phyloP scores from a whole-genome alignment of 805 yeast species.

The Candida tibetensis region DNA sequence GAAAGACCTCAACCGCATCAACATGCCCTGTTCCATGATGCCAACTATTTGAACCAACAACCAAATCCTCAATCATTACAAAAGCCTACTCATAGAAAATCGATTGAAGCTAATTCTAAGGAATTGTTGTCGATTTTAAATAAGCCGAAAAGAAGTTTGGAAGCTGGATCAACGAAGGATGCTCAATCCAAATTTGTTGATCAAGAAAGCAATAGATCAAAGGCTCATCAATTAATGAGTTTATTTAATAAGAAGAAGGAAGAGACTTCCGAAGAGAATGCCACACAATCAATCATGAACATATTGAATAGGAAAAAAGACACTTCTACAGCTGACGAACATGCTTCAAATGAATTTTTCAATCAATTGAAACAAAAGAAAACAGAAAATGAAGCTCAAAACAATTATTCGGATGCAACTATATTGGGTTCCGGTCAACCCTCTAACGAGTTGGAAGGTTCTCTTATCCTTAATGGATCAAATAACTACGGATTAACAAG shows the following conservation, averaged over 20 bases:
- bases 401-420: neutral
- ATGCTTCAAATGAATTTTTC: constrained; percentile 1
- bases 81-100: constrained; percentile 35
- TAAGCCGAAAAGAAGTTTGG: constrained; percentile 14
- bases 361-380: constrained; percentile 1
- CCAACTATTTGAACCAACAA: constrained; percentile 12
- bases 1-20: neutral
- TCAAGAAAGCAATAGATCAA: constrained; percentile 25
- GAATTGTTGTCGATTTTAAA: constrained; percentile 45
- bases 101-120: constrained; percentile 33
- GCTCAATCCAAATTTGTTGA: constrained; percentile 10
- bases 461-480: constrained; percentile 11
- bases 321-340: neutral
- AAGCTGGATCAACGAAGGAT: constrained; percentile 3
- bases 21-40: neutral
- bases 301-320: constrained; percentile 8
- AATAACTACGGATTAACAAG: constrained; percentile 12
- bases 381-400: constrained; percentile 2
- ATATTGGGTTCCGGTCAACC: constrained; percentile 10
- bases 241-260: constrained; percentile 22
- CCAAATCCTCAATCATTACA: constrained; percentile 40
- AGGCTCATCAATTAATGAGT: constrained; percentile 30
- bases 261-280: neutral
- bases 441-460: constrained; percentile 26
- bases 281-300: constrained; percentile 7